These are phyloP conservation scores for Tylopilus rubrobrunneus DNA, from an alignment of 768 basidiomycete genomes.

Conservation along the genomic window DNA sequence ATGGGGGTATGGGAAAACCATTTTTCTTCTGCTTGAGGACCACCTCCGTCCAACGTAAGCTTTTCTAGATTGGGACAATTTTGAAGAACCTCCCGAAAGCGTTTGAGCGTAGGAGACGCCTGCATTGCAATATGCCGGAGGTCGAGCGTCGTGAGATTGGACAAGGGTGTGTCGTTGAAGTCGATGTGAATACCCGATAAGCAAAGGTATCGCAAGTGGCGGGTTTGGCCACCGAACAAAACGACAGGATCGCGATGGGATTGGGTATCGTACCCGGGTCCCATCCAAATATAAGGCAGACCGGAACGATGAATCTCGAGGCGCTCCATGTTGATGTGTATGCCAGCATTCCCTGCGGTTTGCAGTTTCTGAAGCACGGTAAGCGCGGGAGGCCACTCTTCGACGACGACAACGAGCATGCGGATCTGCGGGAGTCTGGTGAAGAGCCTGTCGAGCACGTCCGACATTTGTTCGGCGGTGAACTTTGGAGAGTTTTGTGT, in stretches of 20 bases:
- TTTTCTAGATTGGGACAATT: slow-evolving; percentile 49
- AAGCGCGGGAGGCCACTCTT: slow-evolving; percentile 52
- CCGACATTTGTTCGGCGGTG: slow-evolving; percentile 40
- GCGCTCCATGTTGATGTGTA: slow-evolving; percentile 48
- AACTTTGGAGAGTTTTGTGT: slow-evolving; percentile 31
- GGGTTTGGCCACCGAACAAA: slow-evolving; percentile 48
- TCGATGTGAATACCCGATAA: slow-evolving; percentile 60
- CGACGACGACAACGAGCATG: slow-evolving; percentile 54
- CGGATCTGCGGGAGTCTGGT: slow-evolving; percentile 54
- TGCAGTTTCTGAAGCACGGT: slow-evolving; percentile 49
- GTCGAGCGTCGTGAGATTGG: slow-evolving; percentile 61
- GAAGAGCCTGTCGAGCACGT: slow-evolving; percentile 49
- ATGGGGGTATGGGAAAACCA: slow-evolving; percentile 37
- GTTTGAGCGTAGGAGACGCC: slow-evolving; percentile 43
- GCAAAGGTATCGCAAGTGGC: slow-evolving; percentile 46
- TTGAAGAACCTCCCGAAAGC: slow-evolving; percentile 51
- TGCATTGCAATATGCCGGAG: slow-evolving; percentile 57
- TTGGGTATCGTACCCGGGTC: slow-evolving; percentile 36
- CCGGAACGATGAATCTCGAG: slow-evolving; percentile 64
- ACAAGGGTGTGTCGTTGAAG: slow-evolving; percentile 46
- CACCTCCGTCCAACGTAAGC: slow-evolving; percentile 60
- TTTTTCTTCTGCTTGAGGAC: slow-evolving; percentile 39
- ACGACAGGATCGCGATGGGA: slow-evolving; percentile 35
- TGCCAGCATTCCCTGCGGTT: slow-evolving; percentile 29
- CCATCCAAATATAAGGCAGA: slow-evolving; percentile 42